Evolutionary conservation across 129 eudicot genomes (phyloP).

Genomic region (Flaveria sonorensis): DNA sequence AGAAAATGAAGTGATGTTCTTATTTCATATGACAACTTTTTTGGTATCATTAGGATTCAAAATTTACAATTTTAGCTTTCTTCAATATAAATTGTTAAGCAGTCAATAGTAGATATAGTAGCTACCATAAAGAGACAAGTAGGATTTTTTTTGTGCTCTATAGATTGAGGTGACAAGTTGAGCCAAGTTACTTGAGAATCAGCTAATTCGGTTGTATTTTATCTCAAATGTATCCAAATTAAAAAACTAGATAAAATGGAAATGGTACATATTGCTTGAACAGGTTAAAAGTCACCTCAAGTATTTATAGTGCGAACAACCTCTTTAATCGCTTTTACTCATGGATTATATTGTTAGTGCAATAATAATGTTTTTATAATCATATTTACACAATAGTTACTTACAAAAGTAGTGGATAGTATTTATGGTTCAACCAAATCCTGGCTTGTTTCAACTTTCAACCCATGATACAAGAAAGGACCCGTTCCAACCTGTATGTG

Average conservation of each 20-base stretch:
- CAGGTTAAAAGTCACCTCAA: conserved; percentile 7
- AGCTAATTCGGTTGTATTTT: background rate
- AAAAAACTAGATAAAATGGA: background rate
- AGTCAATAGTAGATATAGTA: background rate
- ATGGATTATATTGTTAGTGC: background rate
- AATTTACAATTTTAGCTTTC: background rate
- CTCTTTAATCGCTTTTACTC: background rate
- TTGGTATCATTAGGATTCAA: background rate
- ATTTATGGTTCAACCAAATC: background rate
- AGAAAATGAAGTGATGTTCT: conserved; percentile 12
- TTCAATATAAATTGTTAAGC: conserved; percentile 1
- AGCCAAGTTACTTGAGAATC: background rate
- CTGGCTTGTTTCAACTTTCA: conserved; percentile 7
- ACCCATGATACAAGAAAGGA: background rate
- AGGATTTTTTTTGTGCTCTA: background rate
- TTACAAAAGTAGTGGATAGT: background rate
- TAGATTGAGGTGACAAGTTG: conserved; percentile 1
- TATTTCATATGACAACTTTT: background rate
- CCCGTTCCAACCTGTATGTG: background rate
- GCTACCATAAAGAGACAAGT: background rate
- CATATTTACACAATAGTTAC: background rate
- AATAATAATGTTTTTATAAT: background rate
- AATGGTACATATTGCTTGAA: background rate
- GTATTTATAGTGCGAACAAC: background rate
- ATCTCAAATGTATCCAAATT: background rate